Base-by-base conservation (phyloP, 148 eudicot species). In the Arbutus unedo region DNA sequence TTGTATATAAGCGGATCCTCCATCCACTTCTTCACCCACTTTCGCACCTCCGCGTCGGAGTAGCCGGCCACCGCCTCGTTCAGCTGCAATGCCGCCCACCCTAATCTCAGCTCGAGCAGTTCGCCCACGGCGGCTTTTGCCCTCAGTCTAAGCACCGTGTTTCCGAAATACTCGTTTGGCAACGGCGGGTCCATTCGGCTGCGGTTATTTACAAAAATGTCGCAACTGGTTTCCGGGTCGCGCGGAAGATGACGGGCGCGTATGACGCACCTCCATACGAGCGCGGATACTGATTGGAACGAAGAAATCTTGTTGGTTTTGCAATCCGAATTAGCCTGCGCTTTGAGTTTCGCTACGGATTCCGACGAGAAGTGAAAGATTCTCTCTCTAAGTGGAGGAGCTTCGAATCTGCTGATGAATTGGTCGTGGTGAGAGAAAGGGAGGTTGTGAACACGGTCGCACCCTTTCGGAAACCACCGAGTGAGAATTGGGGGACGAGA, bases 401-500 rank as follows among this genome's bases (percentile, higher is more conserved):
- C 23, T 25, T 86, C 78, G 11, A 75, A 70, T 50, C 88, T 81
- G 6, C 51, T 56, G 1, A 77, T 77, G 60, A 86, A 86, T 21
- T 86, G 67, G 77, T 86, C 84, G 7, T 76, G 85, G 76, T 86
- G 83, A 5, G 81, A 56, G 57, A 66, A 86, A 11, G 88, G 86
- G 5, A 86, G 86, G 44, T 18, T 68, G 7, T 76, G 45, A 14
- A 81, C 25, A 0, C 82, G 88, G 16, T 83, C 84, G 60, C 66
- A 38, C 43, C 82, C n/a, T n/a, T 83, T 79, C 4, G 81, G 84
- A n/a, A 80, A 57, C 86, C 85, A 81, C 0, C 51, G 88, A 6
- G 83, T 48, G 25, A 67, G 81, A 16, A 66, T 49, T 5, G 85
- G 88, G 6, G 81, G 56, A 3, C 56, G 60, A 4, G 88, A 77